A percentile compares a stretch with the other conserved stretches of the same genome.
phyloP scores from a whole-genome alignment of 2,329 filamentous ascomycete genomes.

The Fusarium sp. region DNA sequence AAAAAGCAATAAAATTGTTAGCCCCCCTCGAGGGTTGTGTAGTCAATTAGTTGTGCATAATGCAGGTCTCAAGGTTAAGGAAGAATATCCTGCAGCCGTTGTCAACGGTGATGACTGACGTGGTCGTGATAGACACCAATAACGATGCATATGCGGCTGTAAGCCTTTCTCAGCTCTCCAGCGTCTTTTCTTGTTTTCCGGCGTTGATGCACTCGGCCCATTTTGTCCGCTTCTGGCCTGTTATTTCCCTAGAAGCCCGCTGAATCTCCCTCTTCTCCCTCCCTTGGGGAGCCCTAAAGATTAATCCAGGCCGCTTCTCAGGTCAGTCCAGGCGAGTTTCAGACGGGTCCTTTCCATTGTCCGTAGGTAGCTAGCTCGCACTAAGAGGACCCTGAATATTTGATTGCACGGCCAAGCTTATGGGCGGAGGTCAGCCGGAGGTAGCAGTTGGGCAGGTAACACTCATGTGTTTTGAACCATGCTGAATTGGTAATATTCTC shows the following conservation, averaged over 20 bases:
- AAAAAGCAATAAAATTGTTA: conserved; percentile 17
- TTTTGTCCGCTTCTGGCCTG: conserved; percentile 4
- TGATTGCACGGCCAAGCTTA: background rate
- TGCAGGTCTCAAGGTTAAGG: conserved; percentile 3
- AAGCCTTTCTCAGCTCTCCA: background rate
- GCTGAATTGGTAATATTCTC: background rate
- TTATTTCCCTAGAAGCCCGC: conserved; percentile 1
- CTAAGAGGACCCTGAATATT: conserved; percentile 24
- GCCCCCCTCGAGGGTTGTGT: too few species aligned
- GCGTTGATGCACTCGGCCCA: conserved; percentile 6
- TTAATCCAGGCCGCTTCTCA: conserved; percentile 11
- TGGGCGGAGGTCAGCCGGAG: conserved; percentile 3
- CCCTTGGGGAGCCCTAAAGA: conserved; percentile 4
- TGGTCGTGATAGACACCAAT: conserved; percentile 28
- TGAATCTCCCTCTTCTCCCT: background rate
- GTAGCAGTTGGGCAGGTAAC: conserved; percentile 7
- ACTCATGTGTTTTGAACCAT: conserved; percentile 12
- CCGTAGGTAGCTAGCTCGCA: background rate
- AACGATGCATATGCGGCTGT: background rate
- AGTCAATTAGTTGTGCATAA: conserved; percentile 18
- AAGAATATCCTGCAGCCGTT: conserved; percentile 21
- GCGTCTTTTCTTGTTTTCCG: background rate
- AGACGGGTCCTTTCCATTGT: conserved; percentile 18
- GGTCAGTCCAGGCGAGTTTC: conserved; percentile 34
- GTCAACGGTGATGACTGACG: conserved; percentile 39